Base-by-base conservation (phyloP, 2,329 filamentous ascomycete genomes). In the Fusarium sp. region DNA sequence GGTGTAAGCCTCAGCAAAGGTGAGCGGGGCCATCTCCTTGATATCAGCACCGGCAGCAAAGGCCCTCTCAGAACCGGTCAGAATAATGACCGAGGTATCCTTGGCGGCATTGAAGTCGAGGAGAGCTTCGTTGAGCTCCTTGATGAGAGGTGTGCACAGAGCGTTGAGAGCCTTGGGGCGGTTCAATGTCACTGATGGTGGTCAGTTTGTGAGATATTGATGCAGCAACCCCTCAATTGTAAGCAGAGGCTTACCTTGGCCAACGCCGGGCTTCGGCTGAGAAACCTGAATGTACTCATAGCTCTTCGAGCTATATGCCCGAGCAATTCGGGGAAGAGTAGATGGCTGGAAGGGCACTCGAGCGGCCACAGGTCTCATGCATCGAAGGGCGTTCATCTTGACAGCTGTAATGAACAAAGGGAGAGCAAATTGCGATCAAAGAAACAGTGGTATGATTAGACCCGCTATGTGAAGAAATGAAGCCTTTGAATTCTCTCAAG, bases 21-120 rank as follows among this genome's bases (percentile, higher is more conserved):
- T 95, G 43, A 98, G 91, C 70, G 95, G 92, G 33, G 95, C 94
- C 97, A 99, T 99, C 85, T 99, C 97, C 85, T 98, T 98, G 87
- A 99, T 99, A 84, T 99, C 97, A 71, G 97, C 97, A 61, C 97
- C 97, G 52, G 97, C 96, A 33, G 96, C 96, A 81, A 98, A 99
- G 48, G 96, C 95, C 84, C 93, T 95, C 76, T 95, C 88, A 54
- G 93, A 97, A 65, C 97, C 97, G 1, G 97, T 98, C 68, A 99
- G 88, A 68, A 99, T 84, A 78, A 97, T 94, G 77, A 92, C 93
- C 11, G 91, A 90, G 74, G 95, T 92, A 35, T 89, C 87, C 66
- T 92, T 88, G 72, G 93, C 91, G 57, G 88, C 83, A 80, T 96
- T 93, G 84, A 95, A 91, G 68, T 90, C 87, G 72, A 85, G 85